These are phyloP conservation scores for Globisporangium emineosum DNA, from an alignment of 352 stramenopile species.

Conservation along the genomic window DNA sequence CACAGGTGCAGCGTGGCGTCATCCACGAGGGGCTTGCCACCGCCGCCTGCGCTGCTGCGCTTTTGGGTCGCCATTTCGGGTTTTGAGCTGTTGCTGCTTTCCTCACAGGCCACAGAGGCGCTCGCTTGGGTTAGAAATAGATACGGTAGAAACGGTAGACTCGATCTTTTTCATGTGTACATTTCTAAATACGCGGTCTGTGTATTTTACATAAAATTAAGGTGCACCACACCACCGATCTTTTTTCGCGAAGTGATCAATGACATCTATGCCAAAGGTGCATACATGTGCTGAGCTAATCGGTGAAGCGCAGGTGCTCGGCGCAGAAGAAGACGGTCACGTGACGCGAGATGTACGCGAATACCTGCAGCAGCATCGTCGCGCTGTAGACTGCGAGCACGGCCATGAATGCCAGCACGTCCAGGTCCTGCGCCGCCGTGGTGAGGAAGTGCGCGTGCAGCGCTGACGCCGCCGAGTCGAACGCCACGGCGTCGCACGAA, in stretches of 20 bases:
- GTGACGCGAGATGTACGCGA: conserved; percentile 56
- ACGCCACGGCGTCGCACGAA: conserved; percentile 1
- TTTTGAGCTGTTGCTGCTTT: neutral
- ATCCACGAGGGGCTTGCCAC: conserved; percentile 39
- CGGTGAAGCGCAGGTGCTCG: conserved; percentile 46
- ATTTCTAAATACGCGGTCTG: neutral
- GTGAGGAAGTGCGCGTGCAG: conserved; percentile 8
- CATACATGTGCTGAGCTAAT: neutral
- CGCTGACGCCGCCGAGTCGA: neutral
- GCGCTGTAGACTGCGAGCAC: conserved; percentile 48
- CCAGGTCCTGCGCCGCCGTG: conserved; percentile 24
- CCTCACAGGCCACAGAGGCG: neutral
- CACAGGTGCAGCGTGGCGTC: conserved; percentile 63
- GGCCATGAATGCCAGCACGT: conserved; percentile 40
- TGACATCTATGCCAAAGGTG: neutral
- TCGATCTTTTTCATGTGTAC: neutral
- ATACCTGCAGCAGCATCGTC: conserved; percentile 46
- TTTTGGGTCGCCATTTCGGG: conserved; percentile 23
- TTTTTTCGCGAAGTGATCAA: neutral
- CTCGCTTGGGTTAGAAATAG: neutral
- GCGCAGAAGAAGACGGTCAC: conserved; percentile 73
- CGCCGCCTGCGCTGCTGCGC: conserved; percentile 18
- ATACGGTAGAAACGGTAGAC: neutral
- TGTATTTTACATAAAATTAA: neutral
- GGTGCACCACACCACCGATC: neutral